Evolutionary conservation across 2,329 filamentous ascomycete species (phyloP).

Genomic region (Colletotrichum filicis): DNA sequence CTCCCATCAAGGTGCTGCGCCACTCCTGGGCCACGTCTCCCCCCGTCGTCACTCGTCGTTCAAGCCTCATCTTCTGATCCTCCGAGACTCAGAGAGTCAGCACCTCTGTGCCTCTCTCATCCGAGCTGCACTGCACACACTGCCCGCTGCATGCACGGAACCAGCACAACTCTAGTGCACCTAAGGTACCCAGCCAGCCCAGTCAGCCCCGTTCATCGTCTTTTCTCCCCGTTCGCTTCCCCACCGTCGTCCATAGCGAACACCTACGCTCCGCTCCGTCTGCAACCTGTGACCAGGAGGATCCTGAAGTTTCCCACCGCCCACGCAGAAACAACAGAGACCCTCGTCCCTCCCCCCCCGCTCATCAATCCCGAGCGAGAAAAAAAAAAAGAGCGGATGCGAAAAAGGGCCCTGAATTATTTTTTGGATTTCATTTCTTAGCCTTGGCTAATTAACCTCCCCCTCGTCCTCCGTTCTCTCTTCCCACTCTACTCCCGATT

Average conservation of each 20-base stretch:
- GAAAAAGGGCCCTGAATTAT: neutral
- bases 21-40: slow-evolving; percentile 22
- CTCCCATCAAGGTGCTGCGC: slow-evolving; percentile 2
- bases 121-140: neutral
- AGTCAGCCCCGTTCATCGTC: neutral
- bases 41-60: neutral
- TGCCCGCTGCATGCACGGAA: neutral
- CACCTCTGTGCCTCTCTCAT: neutral
- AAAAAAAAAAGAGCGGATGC: neutral
- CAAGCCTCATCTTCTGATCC: slow-evolving; percentile 31
- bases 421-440: neutral
- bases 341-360: slow-evolving; percentile 2
- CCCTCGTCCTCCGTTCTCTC: neutral
- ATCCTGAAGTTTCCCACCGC: neutral
- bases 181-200: neutral
- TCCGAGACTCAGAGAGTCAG: too few relatives aligned
- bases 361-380: slow-evolving; percentile 4
- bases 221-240: neutral
- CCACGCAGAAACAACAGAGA: neutral
- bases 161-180: neutral
- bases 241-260: neutral
- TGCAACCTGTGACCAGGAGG: neutral
- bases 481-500: slow-evolving; percentile 2
- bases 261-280: neutral
- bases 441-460: neutral